Evolutionary conservation across 768 basidiomycete species (phyloP), one percentile per base, ranked within the genome.

Genomic region (Collybiopsis luxurians): DNA sequence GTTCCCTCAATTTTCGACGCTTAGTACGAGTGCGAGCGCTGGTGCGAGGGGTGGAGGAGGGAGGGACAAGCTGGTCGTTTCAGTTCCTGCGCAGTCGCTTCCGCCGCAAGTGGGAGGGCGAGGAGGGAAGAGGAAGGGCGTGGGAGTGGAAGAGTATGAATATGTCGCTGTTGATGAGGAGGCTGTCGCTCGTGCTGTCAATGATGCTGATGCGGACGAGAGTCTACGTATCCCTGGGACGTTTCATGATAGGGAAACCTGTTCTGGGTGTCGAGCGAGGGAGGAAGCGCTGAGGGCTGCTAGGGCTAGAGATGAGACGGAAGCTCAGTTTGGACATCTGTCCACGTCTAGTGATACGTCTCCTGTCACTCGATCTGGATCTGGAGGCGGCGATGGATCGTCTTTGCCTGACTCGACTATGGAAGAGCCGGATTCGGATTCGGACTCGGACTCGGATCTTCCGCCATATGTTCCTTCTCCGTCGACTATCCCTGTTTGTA

Each of bases 401-500:
- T 5, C 9, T 28, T n/a, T 2, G 21, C n/a, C 27, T n/a, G 28
- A 30, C 6, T 6, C 26, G 17, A 15, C 46, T 10, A 27, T 21
- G 4, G 27, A 30, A 2, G 40, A 6, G 23, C 21, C 21, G 17
- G 15, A 34, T 2, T 11, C 5, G 4, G 39, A 27, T 24, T 10
- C 13, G 1, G 24, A 13, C 2, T 17, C 51, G 2, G 38, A 53
- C 1, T 12, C 21, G 4, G 54, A 55, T 4, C 43, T 55, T 12
- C 54, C 54, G 10, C 31, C 54, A 5, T 44, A 59, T 24, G 45
- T 42, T 44, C 59, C 50, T 15, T 51, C 50, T 6, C 23, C 39
- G 10, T 13, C 48, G 17, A 49, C 24, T 10, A 34, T 55, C 21
- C 58, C 44, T 7, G 38, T 57, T 6, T 80, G 81, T 51, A 60